These are phyloP conservation scores for Aspergillus indologenus DNA, from an alignment of 495 filamentous ascomycete species.

Conservation along the genomic window DNA sequence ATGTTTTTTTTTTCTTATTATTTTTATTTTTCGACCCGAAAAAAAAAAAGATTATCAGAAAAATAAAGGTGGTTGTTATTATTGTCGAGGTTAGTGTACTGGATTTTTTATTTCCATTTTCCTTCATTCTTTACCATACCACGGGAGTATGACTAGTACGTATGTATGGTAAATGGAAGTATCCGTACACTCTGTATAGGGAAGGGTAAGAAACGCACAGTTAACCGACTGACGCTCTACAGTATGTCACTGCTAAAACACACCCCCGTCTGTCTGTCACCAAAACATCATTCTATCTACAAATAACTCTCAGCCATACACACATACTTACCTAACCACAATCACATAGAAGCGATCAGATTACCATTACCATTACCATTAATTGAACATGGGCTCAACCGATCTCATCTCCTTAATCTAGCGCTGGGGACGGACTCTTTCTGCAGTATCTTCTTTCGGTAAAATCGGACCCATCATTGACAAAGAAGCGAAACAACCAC, in stretches of 20 bases:
- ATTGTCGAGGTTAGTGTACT: constrained; percentile 9
- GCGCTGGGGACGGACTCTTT: constrained; percentile 3
- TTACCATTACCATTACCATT: no score
- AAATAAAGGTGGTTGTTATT: neutral
- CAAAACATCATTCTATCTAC: no score
- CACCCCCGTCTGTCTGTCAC: no score
- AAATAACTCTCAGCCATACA: no score
- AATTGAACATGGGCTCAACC: neutral
- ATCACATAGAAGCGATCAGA: neutral
- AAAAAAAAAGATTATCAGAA: constrained; percentile 8
- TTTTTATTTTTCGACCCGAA: no score
- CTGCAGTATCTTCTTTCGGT: constrained; percentile 21
- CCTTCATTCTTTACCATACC: neutral
- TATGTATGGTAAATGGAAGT: neutral
- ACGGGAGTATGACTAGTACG: neutral
- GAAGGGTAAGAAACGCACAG: neutral
- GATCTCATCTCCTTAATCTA: neutral
- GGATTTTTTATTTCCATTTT: constrained; percentile 10
- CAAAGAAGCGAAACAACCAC: constrained; percentile 11
- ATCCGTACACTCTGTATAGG: no score
- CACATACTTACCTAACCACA: constrained; percentile 3
- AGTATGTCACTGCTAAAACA: no score
- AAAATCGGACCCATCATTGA: constrained; percentile 17
- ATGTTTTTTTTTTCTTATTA: constrained; percentile 15
- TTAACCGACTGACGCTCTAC: neutral